Evolutionary conservation across 31 red algal genomes (phyloP), one percentile per base, ranked within the genome.

Genomic region (Bonnemaisonia californica): DNA sequence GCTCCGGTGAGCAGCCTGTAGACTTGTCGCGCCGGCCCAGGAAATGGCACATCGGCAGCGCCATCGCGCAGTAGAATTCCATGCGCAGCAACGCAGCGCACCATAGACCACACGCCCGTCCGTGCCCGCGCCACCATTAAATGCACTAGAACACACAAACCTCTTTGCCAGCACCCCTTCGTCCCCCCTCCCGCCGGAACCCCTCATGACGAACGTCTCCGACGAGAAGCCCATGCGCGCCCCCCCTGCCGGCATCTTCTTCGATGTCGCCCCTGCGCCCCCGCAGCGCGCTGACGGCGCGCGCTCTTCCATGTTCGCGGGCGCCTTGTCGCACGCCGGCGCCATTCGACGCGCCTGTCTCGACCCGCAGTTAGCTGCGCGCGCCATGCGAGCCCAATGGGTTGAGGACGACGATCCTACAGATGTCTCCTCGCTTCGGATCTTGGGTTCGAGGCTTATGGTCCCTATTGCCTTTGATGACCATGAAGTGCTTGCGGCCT

Each of bases 401-500:
- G 61, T 91, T 24, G 69, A 64, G 21, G 83, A 96, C 3, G 93
- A 96, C 42, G 93, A 96, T 47, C 76, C 93, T 3, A 71, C 71
- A 39, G 93, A 88, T 42, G 65, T 47, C 38, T 76, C 82, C 1
- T 62, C 55, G 21, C 54, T 96, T 3, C 71, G 61, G 8, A 37
- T 96, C 9, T 90, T 82, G 56, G 88, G 93, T n/a, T 78, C 79
- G 39, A 58, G 74, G 0, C 47, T 96, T 4, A 77, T 84, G 3
- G 82, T 96, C 37, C 88, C 93, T 9, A 57, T 84, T 13, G 35
- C 73, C 36, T 96, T 91, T 62, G 93, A 96, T 63, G 74, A 91
- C 30, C 83, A 91, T 64, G 71, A 72, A n/a, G 80, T 87, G 5
- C 70, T 83, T 24, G 74, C 77, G 27, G 82, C 81, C 5, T 91